Evolutionary conservation across 345 rosid species (phyloP).

Genomic region (Arabidopsis arenosa): DNA sequence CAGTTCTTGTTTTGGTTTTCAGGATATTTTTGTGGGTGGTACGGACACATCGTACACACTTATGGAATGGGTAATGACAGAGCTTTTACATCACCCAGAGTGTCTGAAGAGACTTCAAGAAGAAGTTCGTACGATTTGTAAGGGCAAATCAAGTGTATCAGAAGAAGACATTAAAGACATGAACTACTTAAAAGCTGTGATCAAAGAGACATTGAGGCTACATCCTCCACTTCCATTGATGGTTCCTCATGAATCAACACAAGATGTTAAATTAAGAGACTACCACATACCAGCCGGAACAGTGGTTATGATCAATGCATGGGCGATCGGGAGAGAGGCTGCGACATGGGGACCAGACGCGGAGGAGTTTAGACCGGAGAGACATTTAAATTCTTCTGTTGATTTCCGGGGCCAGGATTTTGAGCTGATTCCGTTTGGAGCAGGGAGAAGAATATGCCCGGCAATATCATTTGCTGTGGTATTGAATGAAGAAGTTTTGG

Average conservation of each 20-base stretch:
- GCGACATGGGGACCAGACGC: conserved; percentile 40
- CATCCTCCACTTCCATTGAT: conserved; percentile 53
- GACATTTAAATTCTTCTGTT: conserved; percentile 32
- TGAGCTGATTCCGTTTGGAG: conserved; percentile 42
- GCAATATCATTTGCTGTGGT: conserved; percentile 34
- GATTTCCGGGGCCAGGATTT: conserved; percentile 43
- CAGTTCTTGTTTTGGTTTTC: background rate
- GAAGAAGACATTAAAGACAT: conserved; percentile 41
- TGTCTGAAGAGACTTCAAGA: conserved; percentile 38
- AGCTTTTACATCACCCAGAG: conserved; percentile 46
- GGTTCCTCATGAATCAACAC: conserved; percentile 38
- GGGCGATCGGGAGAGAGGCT: conserved; percentile 47
- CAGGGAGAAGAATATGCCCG: conserved; percentile 45
- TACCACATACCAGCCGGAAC: conserved; percentile 44
- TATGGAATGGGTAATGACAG: conserved; percentile 55
- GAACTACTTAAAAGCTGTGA: conserved; percentile 46
- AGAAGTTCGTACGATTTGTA: conserved; percentile 39
- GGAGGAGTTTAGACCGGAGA: conserved; percentile 38
- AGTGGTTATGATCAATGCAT: conserved; percentile 43
- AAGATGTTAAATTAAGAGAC: conserved; percentile 40
- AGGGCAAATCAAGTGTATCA: conserved; percentile 5
- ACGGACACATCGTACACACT: conserved; percentile 42
- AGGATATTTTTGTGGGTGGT: conserved; percentile 52
- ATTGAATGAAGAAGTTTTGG: conserved; percentile 36
- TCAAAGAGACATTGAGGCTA: conserved; percentile 50